phyloP scores from a whole-genome alignment of 805 yeast genomes.

The Torulaspora delbrueckii region DNA sequence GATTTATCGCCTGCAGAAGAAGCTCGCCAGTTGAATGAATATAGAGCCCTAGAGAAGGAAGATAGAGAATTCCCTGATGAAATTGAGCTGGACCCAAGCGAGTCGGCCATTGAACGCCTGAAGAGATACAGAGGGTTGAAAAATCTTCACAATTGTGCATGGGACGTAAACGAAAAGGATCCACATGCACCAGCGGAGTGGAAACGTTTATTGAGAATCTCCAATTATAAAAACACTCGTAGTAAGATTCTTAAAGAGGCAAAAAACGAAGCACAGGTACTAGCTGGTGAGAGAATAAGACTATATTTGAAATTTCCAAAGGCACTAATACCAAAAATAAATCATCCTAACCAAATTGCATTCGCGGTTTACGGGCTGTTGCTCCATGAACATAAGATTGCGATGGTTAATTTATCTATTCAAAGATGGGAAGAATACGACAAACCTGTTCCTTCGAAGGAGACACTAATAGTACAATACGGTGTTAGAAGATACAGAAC shows the following conservation, averaged over 20 bases:
- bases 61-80: conserved; percentile 96
- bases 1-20: conserved; percentile 82
- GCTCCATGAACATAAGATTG: conserved; percentile 79
- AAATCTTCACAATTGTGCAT: conserved; percentile 68
- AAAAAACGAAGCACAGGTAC: conserved; percentile 40
- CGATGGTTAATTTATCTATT: conserved; percentile 76
- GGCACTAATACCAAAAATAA: conserved; percentile 40
- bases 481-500: conserved; percentile 87
- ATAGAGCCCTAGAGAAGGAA: conserved; percentile 66
- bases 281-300: conserved; percentile 61
- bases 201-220: conserved; percentile 66
- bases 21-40: conserved; percentile 65
- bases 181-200: conserved; percentile 71
- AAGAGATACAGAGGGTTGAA: conserved; percentile 82
- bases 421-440: conserved; percentile 88
- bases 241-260: conserved; percentile 63
- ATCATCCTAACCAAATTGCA: conserved; percentile 44
- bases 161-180: conserved; percentile 87
- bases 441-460: conserved; percentile 79
- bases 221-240: conserved; percentile 71
- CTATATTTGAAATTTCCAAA: conserved; percentile 57
- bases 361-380: conserved; percentile 69
- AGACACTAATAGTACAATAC: conserved; percentile 76
- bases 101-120: conserved; percentile 69
- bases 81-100: conserved; percentile 73